Evolutionary conservation across 371 early-diverging fungal species (phyloP), one percentile per base, ranked within the genome.

Genomic region (Mortierella sp.): DNA sequence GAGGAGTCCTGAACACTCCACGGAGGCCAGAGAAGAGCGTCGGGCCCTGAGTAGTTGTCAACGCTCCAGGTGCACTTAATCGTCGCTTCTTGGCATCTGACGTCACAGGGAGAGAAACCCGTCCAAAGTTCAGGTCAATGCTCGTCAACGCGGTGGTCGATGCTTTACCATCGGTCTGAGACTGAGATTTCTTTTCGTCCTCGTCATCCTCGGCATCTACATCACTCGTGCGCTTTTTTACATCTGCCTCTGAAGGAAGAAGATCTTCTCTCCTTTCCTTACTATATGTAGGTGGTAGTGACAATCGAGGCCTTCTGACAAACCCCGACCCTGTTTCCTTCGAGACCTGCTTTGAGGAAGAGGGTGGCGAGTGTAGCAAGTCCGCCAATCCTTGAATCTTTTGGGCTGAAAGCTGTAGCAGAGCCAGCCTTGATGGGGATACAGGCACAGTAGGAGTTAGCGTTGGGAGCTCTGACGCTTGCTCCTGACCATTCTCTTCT

Each of bases 1-100:
- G 72, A 21, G 72, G 72, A 9, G 72, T 71, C 56, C 66, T 48
- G 29, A 71, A 71, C 2, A 71, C 72, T 23, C 57, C 57, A 4
- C 72, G 66, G 25, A 71, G 55, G 7, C 72, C 66, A 48, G 62
- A 55, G 43, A 71, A 62, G 15, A 71, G 37, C 37, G 37, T 37
- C 37, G 37, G 37, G 37, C 37, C 37, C 37, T 60, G 18, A 66
- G 72, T 18, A 62, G 65, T 25, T 61, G 57, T 28, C 44, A 56
- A 7, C 28, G 65, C 16, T 51, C 51, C 21, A 29, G 72, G 72
- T 14, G 72, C 72, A 44, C 72, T 71, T 14, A 47, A 28, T 16
- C 72, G 21, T 25, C 61, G 44, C 7, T n/a, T 37, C 37, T 37
- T 37, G 37, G 37, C 37, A 37, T 37, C 37, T 5, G 37, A 9